Evolutionary conservation across 345 rosid species (phyloP).

Genomic region (Clarkia xantiana): DNA sequence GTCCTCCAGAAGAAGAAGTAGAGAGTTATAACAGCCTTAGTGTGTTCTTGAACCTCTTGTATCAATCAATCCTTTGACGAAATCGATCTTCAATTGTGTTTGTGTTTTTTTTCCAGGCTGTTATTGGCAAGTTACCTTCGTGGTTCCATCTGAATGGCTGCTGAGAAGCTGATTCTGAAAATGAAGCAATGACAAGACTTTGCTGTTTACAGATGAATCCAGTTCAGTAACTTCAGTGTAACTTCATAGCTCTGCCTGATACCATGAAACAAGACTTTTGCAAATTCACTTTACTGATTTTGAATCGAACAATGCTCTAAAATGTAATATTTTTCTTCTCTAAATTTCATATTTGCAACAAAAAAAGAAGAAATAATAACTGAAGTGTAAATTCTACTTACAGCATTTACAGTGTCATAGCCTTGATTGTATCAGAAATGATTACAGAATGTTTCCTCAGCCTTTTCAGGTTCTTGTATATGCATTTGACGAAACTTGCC

Average conservation of each 20-base stretch:
- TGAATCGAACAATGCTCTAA: no score
- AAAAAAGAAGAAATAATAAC: no score
- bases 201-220: conserved; percentile 34
- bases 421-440: conserved; percentile 36
- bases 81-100: neutral
- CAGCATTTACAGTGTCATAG: conserved; percentile 46
- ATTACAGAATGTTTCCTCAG: conserved; percentile 31
- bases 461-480: conserved; percentile 38
- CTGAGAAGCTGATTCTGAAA: conserved; percentile 33
- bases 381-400: conserved; percentile 18
- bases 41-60: conserved; percentile 41
- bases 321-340: no score
- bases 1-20: conserved; percentile 31
- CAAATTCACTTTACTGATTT: neutral
- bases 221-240: conserved; percentile 25
- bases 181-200: conserved; percentile 34
- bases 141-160: conserved; percentile 61
- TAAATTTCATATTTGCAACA: neutral
- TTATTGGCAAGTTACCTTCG: conserved; percentile 25
- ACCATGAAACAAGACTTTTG: neutral
- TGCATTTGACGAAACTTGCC: conserved; percentile 50
- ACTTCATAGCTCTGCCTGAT: conserved; percentile 50
- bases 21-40: conserved; percentile 47
- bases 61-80: conserved; percentile 10
- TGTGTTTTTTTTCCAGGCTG: neutral